A percentile compares a stretch with the other conserved stretches of the same genome.
These are phyloP conservation scores for Ophiostoma piceae DNA, from an alignment of 2,329 filamentous ascomycete species.

Conservation along the genomic window DNA sequence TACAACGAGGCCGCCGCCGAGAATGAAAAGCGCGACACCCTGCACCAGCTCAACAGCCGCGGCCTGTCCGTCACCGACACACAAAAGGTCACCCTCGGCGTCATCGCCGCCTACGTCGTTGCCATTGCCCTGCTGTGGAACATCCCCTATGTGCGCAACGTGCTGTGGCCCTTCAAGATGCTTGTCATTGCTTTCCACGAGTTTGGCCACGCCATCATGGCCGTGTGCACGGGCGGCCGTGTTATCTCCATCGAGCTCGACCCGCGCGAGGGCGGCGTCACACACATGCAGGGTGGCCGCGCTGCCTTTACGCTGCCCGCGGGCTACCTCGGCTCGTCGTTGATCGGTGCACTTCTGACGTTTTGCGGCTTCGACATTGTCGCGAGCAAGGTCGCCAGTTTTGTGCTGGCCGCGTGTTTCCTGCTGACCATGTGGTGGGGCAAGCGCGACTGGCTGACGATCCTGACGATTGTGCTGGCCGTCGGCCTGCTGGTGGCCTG, in stretches of 20 bases:
- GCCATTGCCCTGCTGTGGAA: slow-evolving; percentile 75
- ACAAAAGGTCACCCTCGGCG: slow-evolving; percentile 63
- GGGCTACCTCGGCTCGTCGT: slow-evolving; percentile 69
- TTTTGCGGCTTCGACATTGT: slow-evolving; percentile 80
- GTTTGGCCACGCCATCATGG: slow-evolving; percentile 68
- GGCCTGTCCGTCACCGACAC: slow-evolving; percentile 57
- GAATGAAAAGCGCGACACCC: background rate
- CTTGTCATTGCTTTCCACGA: slow-evolving; percentile 80
- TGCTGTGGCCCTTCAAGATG: slow-evolving; percentile 84
- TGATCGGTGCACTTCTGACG: slow-evolving; percentile 71
- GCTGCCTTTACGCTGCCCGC: slow-evolving; percentile 67
- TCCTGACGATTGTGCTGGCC: slow-evolving; percentile 62
- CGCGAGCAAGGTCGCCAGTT: slow-evolving; percentile 71
- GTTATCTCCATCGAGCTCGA: slow-evolving; percentile 60
- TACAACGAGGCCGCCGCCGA: background rate
- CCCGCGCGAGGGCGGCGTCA: slow-evolving; percentile 71
- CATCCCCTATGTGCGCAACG: slow-evolving; percentile 66
- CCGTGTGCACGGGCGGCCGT: slow-evolving; percentile 64
- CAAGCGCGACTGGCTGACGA: slow-evolving; percentile 70
- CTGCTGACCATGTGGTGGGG: slow-evolving; percentile 79
- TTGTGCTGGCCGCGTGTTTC: slow-evolving; percentile 68
- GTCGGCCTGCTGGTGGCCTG: slow-evolving; percentile 66
- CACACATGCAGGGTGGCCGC: slow-evolving; percentile 68
- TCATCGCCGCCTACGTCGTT: slow-evolving; percentile 55
- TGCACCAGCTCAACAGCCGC: background rate